Base-by-base conservation (phyloP, 75 land plant genomes). In the Cryptomeria japonica region DNA sequence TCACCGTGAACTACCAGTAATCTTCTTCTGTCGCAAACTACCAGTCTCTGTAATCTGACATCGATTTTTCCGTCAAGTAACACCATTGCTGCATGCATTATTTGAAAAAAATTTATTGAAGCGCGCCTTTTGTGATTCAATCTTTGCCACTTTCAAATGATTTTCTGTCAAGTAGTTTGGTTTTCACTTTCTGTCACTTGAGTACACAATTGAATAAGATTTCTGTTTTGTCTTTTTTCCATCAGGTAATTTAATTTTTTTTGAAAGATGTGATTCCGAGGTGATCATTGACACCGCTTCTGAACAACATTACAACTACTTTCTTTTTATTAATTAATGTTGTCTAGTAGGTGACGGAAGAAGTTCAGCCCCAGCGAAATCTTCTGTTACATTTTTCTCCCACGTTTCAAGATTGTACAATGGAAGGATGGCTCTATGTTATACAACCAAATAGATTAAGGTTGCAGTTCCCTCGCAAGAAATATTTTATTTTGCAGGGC, bases 361-460 rank as follows among this genome's bases (percentile, higher is more conserved):
- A 64, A 22, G 25, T 25, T 64, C 70, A 4, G 70, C 2, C 25
- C 1, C 16, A 4, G 18, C 18, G 10, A 36, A 32, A 32, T 37
- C 37, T 32, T 77, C 14, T 5, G 5, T 12, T 4, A 3, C 18
- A 13, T 36, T 36, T 37, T 36, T n/a, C 15, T 76, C 16, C 6
- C 19, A 78, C 38, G 72, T 55, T 18, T 64, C n/a, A 22, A 39
- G 91, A 87, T 0, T 88, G 85, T 39, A 90, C 85, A 82, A 96
- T 93, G 92, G 96, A 97, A 79, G 99, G 99, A 15, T 97, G 97
- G 97, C 89, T 97, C 9, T 94, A 94, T 85, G 70, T 92, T 39
- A 92, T 97, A 15, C 91, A 94, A 4, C 88, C 91, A 34, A 92
- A 92, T 44, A 91, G 92, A 19, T 86, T 97, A 44, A 92, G 97